These are phyloP conservation scores for Maudiozyma serrabonitensis DNA, from an alignment of 805 yeast genomes.

Conservation along the genomic window DNA sequence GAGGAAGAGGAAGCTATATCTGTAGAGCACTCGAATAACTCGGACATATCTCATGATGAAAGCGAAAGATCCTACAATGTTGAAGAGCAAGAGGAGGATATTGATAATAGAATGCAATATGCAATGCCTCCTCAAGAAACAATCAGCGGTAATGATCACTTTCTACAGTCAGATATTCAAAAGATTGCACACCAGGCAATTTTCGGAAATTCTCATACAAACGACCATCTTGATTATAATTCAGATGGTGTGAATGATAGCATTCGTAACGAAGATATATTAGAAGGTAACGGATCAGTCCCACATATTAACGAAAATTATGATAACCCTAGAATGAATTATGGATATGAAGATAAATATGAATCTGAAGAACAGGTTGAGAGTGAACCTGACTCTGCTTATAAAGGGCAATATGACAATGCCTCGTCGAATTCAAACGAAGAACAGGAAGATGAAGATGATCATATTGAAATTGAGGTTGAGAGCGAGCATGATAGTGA, in stretches of 20 bases:
- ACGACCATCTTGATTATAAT: too few species aligned
- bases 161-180: too few species aligned
- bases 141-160: too few species aligned
- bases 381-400: too few species aligned
- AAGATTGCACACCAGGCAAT: too few species aligned
- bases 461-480: neutral
- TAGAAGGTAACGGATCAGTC: neutral
- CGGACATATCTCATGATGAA: conserved; percentile 10
- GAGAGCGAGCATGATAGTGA: neutral
- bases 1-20: neutral
- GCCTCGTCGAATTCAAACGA: neutral
- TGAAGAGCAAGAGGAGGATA: too few species aligned
- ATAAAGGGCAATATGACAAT: neutral
- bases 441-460: neutral
- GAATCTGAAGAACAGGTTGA: too few species aligned
- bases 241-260: too few species aligned
- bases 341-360: neutral
- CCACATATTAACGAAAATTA: neutral
- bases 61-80: too few species aligned
- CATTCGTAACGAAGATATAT: neutral
- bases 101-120: too few species aligned
- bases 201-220: too few species aligned
- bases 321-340: neutral
- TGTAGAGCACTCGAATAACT: conserved; percentile 14
- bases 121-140: too few species aligned